Conservation (phyloP, 2,329 filamentous ascomycete genomes). For the Aspergillus jensenii region DNA sequence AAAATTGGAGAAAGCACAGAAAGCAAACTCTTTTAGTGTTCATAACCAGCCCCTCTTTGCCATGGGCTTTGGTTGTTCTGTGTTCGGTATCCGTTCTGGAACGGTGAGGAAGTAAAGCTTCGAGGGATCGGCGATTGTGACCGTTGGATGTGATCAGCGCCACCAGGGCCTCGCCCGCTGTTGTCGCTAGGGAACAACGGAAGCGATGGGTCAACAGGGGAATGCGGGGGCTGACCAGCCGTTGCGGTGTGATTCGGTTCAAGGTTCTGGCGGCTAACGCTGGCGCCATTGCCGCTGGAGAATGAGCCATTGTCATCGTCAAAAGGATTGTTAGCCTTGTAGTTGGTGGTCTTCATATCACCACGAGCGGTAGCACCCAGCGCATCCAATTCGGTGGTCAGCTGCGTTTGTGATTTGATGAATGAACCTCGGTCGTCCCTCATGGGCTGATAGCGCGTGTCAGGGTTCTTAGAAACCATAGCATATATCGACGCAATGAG, state of each 20-base stretch:
- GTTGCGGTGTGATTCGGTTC: constrained; percentile 29
- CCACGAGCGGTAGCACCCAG: constrained; percentile 85
- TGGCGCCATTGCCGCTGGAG: constrained; percentile 51
- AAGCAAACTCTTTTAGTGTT: constrained; percentile 45
- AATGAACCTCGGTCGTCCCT: constrained; percentile 93
- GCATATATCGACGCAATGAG: constrained; percentile 75
- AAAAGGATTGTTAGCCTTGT: constrained; percentile 58
- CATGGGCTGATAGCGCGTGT: constrained; percentile 95
- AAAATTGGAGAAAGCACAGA: constrained; percentile 1
- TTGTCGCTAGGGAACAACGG: constrained; percentile 48
- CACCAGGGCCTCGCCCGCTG: constrained; percentile 40
- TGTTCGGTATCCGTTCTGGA: constrained; percentile 41
- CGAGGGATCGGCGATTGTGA: constrained; percentile 35
- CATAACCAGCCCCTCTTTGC: constrained; percentile 66
- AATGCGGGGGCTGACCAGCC: constrained; percentile 45
- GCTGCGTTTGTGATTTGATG: constrained; percentile 90
- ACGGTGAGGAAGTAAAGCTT: constrained; percentile 33
- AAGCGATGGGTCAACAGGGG: constrained; percentile 49
- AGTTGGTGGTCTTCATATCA: constrained; percentile 64
- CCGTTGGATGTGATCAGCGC: constrained; percentile 31
- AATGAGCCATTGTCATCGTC: constrained; percentile 72
- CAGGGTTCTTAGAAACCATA: constrained; percentile 88
- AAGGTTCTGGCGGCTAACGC: constrained; percentile 52
- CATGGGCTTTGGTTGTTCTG: constrained; percentile 61
- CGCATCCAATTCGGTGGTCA: constrained; percentile 86